Conservation (phyloP, 352 stramenopile genomes). For the Phytophthora tentaculata region DNA sequence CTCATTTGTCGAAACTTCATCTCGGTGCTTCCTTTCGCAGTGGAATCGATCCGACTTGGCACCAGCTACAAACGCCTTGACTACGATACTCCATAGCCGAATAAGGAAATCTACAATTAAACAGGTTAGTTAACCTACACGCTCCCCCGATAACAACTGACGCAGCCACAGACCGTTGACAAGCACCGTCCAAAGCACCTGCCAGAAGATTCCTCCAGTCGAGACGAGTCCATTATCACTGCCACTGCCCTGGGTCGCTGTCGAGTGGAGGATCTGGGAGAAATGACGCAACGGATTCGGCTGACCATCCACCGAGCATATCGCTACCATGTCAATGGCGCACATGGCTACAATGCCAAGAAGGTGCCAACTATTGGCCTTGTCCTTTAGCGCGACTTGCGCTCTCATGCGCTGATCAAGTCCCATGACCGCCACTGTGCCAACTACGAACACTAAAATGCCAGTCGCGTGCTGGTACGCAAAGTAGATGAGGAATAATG, state of each 20-base stretch:
- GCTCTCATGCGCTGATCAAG: constrained; percentile 70
- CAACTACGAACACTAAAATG: constrained; percentile 71
- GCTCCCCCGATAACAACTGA: neutral
- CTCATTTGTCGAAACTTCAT: constrained; percentile 5
- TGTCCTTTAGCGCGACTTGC: constrained; percentile 82
- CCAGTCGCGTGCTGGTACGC: constrained; percentile 77
- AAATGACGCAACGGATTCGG: constrained; percentile 67
- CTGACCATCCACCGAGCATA: constrained; percentile 69
- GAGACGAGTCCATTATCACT: constrained; percentile 16
- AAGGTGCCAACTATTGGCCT: constrained; percentile 59
- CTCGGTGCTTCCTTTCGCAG: constrained; percentile 29
- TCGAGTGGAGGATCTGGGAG: constrained; percentile 40
- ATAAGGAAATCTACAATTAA: constrained; percentile 68
- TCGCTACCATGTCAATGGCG: constrained; percentile 58
- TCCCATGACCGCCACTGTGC: constrained; percentile 70
- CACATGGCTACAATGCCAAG: constrained; percentile 63
- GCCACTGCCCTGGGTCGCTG: constrained; percentile 28
- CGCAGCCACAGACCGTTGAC: constrained; percentile 63
- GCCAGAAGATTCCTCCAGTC: constrained; percentile 49
- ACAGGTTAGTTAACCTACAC: neutral
- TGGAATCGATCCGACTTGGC: constrained; percentile 49
- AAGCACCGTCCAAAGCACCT: constrained; percentile 77
- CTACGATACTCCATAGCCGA: constrained; percentile 58
- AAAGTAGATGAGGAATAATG: constrained; percentile 79
- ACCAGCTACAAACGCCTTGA: constrained; percentile 64